Base-by-base conservation (phyloP, 2,329 filamentous ascomycete species). In the Ophiostoma sp. region DNA sequence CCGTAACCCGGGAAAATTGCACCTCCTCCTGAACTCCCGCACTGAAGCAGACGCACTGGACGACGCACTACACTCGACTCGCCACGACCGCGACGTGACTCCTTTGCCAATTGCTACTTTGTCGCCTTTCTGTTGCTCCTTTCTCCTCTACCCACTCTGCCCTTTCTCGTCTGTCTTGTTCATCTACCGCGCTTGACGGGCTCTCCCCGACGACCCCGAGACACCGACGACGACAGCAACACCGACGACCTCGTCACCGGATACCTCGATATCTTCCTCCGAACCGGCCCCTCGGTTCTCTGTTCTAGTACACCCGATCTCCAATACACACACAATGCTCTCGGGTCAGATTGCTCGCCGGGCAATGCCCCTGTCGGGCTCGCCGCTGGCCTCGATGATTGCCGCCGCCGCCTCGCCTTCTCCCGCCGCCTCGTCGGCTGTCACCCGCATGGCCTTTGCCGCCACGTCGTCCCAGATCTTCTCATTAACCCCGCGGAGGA, bases 301-400 rank as follows among this genome's bases (percentile, higher is more conserved):
- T 27, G 27, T 27, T 27, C 1, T 27, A 27, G 27, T 60, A 18
- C 11, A 6, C 12, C 5, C 49, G 7, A 27, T 45, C 8, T 67
- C 7, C 66, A 70, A 27, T 27, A 27, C 69, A 27, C 49, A 55
- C 45, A 63, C 40, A 41, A 73, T 73, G 72, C 63, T 73, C 44
- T 67, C 71, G 11, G 64, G 70, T 67, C 73, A 69, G 64, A 66
- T 74, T 45, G 69, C 70, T 62, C 71, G 73, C 42, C 69, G 68
- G 38, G 63, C 67, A 12, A 16, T 66, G 65, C 69, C 70, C 5
- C 2, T 44, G 64, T 49, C 60, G 14, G 40, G 58, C 14, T 68
- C 58, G 66, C 9, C 67, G 41, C 27, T 40, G 42, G 45, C 60
- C 16, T 69, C 63, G 65, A 64, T 68, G n/a, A 40, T 68, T 12